Base-by-base conservation (phyloP, 2,329 filamentous ascomycete species). In the Colletotrichum tropicicola region DNA sequence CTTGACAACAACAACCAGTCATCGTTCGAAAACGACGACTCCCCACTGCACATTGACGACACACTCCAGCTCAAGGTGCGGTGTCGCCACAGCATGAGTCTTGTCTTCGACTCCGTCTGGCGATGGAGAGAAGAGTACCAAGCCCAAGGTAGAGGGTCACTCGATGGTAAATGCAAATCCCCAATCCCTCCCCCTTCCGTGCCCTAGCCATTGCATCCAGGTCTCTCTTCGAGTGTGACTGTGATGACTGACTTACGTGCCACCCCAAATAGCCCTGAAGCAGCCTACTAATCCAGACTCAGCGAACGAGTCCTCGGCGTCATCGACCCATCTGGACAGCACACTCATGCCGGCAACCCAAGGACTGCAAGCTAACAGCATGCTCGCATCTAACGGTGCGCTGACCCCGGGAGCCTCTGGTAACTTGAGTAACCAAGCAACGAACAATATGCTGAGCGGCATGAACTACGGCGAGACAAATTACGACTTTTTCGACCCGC, bases 401-500 rank as follows among this genome's bases (percentile, higher is more conserved):
- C 74, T 89, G 63, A 87, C 86, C 8, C 84, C 86, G 2, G 80
- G 80, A 59, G 81, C 80, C 17, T 79, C 79, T 12, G 81, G 82
- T 44, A 75, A 76, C 30, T 21, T 65, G 25, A 41, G 52, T 21
- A 59, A 32, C 39, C 63, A 63, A 27, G 30, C 59, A 54, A 37
- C 59, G 19, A 82, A 80, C 68, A 80, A 78, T 71, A 81, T 87
- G 73, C 79, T 87, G 54, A 77, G 77, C 25, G 80, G 80, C 28
- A 77, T 87, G 67, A 83, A 85, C 70, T 91, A 92, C 68, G 85
- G 87, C 69, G 86, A 92, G 59, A 87, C 88, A 9, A 91, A 89
- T 71, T 94, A 94, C 76, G 92, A 97, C 75, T 93, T 97, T 67
- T 97, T 97, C 73, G 94, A 97, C 78, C 93, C 94, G 1, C 85